A percentile compares a stretch with the other conserved stretches of the same genome.
Evolutionary conservation across 1,284 basidiomycete species (phyloP).

Genomic region (Microbotryum silenes-acaulis): DNA sequence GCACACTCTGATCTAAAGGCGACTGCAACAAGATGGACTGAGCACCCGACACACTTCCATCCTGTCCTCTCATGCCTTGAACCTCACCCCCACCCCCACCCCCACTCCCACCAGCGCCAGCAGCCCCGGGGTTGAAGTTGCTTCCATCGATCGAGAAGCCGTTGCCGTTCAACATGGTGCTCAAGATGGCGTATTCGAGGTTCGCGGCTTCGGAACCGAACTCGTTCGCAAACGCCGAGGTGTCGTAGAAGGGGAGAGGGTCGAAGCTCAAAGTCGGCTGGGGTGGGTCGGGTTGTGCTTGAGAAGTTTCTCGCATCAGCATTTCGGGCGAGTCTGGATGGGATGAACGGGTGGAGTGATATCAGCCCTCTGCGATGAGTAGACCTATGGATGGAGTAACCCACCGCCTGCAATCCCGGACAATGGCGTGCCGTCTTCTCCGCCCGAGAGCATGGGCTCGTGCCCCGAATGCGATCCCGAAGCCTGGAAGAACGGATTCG

Average conservation of each 20-base stretch:
- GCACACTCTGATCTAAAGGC: background rate
- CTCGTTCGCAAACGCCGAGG: constrained; percentile 15
- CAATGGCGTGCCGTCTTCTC: background rate
- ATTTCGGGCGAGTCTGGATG: background rate
- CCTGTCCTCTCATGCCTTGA: too few species aligned
- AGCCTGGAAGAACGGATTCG: too few species aligned
- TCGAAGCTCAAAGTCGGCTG: constrained; percentile 6
- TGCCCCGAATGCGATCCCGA: too few species aligned
- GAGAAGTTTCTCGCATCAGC: background rate
- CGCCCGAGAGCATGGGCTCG: background rate
- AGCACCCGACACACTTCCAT: too few species aligned
- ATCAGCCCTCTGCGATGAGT: too few species aligned
- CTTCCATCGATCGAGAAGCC: constrained; percentile 37
- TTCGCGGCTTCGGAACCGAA: constrained; percentile 82
- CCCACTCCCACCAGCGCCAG: background rate
- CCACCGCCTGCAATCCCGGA: background rate
- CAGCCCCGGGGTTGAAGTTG: constrained; percentile 6
- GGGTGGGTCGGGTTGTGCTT: background rate
- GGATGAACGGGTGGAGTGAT: too few species aligned
- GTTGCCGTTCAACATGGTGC: constrained; percentile 71
- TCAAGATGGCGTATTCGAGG: constrained; percentile 83
- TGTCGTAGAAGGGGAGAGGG: constrained; percentile 6
- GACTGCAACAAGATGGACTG: background rate
- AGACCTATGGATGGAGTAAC: background rate
- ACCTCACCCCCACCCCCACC: too few species aligned